Evolutionary conservation across 2,329 filamentous ascomycete species (phyloP), one percentile per base, ranked within the genome.

Genomic region (Epichloe gansuensis): DNA sequence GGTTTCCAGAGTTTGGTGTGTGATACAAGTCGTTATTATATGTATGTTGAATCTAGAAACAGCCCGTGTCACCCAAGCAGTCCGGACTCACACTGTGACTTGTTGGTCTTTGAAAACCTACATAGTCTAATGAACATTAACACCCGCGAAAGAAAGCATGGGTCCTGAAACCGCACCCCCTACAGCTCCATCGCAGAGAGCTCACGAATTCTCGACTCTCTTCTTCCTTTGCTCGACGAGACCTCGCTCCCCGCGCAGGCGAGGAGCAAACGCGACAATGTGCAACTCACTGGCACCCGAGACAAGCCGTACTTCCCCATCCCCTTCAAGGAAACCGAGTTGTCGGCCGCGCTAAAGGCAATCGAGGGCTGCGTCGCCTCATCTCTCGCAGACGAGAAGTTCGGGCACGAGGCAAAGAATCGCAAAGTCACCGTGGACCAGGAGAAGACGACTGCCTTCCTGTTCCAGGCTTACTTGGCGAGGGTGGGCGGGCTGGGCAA

Each of bases 271-370:
- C 57, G 55, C 31, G 31, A 53, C 2, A 58, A 59, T 38, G 60
- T 70, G n/a, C 54, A 59, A 1, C 70, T 73, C 50, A 65, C 62
- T 0, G 64, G 66, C 12, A 55, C 59, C 3, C 63, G 62, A 15
- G 67, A 72, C 55, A 57, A 56, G 49, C 67, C 69, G 0, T 75
- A 73, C 55, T 75, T 74, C 35, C 72, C 72, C 0, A 73, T 72
- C 12, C 72, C 72, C 0, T 72, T 74, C 59, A 74, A 74, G 46
- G 72, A 75, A 57, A 73, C 71, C 0, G 72, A 75, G 54, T 63
- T 69, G 3, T 62, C 64, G 1, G 70, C 70, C 6, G 72, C 72
- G 0, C 57, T 75, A 17, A 75, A 75, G 53, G 71, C 70, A 0
- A 58, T 75, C 4, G 73, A 75, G 34, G 69, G 61, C 5, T 61